Evolutionary conservation across 2,329 filamentous ascomycete species (phyloP), one percentile per base, ranked within the genome.

Genomic region (Aspergillus neotritici): DNA sequence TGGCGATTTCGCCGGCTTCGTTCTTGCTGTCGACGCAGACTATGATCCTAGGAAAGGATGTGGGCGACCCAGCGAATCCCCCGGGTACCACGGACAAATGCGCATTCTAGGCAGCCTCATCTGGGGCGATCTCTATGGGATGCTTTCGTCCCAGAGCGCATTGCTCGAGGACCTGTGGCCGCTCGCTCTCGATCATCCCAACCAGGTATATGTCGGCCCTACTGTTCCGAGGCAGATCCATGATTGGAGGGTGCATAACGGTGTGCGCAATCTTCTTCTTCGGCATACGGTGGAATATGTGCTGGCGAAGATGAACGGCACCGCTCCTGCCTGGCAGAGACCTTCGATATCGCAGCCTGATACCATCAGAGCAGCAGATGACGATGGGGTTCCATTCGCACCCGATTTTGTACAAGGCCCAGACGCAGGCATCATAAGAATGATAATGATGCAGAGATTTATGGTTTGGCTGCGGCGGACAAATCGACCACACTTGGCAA

Each of bases 71-170:
- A 50, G 60, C 0, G 52, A 55, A 13, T 51, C 46, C 1, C 54
- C 54, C 1, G 47, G 43, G 2, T 63, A 54, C 15, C 34, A 31
- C 5, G 58, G 59, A 7, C 47, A 53, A 14, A 53, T 64, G 51
- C 58, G 58, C 7, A 53, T 64, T 15, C 48, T 57, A 10, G 57
- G 57, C 13, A 60, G 50, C 16, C 44, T 64, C 4, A 37, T 64
- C 9, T 63, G 61, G 57, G 50, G 54, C 11, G 60, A 64, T 32
- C 34, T 64, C 2, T 60, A 51, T 31, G 53, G 57, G 1, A 34
- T 52, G 35, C 31, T 54, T 1, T 15, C 37, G 7, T 38, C 53
- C 10, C 48, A 57, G 32, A 39, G 47, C 2, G 41, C 43, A 8
- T 9, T 21, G 5, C 33, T 60, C 4, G 45, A 50, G 36, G 51